These are phyloP conservation scores for Penicillium sp. DNA, from an alignment of 2,329 filamentous ascomycete genomes.

Conservation along the genomic window DNA sequence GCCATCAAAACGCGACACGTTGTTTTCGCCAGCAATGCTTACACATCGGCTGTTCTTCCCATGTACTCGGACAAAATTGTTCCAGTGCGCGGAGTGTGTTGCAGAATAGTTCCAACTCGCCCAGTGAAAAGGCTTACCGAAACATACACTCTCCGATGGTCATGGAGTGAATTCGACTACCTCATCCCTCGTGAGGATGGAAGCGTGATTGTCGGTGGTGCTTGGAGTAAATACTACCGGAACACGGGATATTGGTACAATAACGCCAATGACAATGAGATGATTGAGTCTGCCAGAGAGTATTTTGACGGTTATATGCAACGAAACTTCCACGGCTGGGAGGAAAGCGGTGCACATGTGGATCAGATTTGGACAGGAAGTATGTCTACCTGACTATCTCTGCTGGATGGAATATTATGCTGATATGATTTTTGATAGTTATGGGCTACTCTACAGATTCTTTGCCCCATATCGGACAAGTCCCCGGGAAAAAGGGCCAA, in stretches of 20 bases:
- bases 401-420: no score
- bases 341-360: slow-evolving; percentile 29
- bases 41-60: not conserved
- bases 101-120: not conserved
- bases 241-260: slow-evolving; percentile 3
- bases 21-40: not conserved
- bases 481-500: not conserved
- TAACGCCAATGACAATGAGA: slow-evolving; percentile 3
- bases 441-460: not conserved
- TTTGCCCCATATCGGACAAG: not conserved
- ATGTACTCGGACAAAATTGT: not conserved
- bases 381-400: not conserved
- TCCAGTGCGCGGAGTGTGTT: not conserved
- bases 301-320: slow-evolving; percentile 40
- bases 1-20: not conserved
- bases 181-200: slow-evolving; percentile 59
- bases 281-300: slow-evolving; percentile 48
- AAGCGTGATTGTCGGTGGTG: slow-evolving; percentile 61
- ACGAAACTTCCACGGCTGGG: slow-evolving; percentile 35
- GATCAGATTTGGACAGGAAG: slow-evolving; percentile 35
- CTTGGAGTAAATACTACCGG: slow-evolving; percentile 44
- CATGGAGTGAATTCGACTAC: slow-evolving; percentile 41
- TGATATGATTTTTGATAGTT: not conserved
- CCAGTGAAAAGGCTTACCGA: not conserved
- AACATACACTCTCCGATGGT: slow-evolving; percentile 56